Evolutionary conservation across 345 rosid species (phyloP).

Genomic region (Brassica nigra): DNA sequence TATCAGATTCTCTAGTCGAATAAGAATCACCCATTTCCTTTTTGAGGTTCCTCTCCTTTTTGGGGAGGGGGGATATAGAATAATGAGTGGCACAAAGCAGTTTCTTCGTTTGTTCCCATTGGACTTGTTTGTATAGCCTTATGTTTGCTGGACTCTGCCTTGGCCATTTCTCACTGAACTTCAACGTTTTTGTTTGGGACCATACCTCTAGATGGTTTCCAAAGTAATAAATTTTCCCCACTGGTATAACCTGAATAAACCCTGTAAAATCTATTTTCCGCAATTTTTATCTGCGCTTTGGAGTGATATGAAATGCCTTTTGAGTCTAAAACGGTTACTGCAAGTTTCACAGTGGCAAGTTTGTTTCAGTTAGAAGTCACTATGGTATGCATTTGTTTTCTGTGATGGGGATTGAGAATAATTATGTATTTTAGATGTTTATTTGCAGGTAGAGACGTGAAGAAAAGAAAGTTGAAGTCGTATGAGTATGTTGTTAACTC

Average conservation of each 20-base stretch:
- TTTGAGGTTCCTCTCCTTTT: slow-evolving; percentile 16
- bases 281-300: not conserved
- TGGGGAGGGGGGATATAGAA: slow-evolving; percentile 9
- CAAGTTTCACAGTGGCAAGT: not conserved
- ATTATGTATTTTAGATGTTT: slow-evolving; percentile 8
- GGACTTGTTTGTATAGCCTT: slow-evolving; percentile 14
- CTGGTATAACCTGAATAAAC: not conserved
- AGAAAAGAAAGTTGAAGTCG: slow-evolving; percentile 24
- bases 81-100: slow-evolving; percentile 32
- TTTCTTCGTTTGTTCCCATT: slow-evolving; percentile 34
- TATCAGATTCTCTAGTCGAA: slow-evolving; percentile 38
- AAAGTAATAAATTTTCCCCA: not conserved
- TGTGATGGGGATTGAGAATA: slow-evolving; percentile 14
- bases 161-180: slow-evolving; percentile 26
- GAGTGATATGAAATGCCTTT: not conserved
- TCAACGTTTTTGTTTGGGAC: slow-evolving; percentile 23
- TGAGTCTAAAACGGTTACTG: not conserved
- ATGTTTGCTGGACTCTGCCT: slow-evolving; percentile 11
- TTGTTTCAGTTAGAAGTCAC: slow-evolving; percentile 9
- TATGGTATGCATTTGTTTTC: slow-evolving; percentile 7
- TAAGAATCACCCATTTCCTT: slow-evolving; percentile 38
- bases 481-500: slow-evolving; percentile 32
- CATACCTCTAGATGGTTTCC: not conserved
- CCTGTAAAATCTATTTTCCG: not conserved
- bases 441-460: slow-evolving; percentile 41